phyloP scores from a whole-genome alignment of 768 basidiomycete species.

The Tephrocybe sp. region DNA sequence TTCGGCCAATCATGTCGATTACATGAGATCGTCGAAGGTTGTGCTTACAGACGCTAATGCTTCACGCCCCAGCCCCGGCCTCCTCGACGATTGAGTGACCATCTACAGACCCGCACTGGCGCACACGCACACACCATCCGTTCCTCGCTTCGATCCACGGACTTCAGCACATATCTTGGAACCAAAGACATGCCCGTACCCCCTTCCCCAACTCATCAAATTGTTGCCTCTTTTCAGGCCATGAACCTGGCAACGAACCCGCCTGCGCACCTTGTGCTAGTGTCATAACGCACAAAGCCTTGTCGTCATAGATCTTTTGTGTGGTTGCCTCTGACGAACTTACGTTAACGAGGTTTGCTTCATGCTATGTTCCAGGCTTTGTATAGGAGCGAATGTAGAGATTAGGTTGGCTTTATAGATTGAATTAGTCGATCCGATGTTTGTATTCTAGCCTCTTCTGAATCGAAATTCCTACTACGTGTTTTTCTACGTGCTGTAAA shows the following conservation, averaged over 20 bases:
- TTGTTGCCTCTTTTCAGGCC: background rate
- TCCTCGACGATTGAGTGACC: slow-evolving; percentile 11
- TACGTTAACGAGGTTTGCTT: too few relatives aligned
- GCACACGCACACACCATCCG: slow-evolving; percentile 13
- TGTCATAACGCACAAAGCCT: background rate
- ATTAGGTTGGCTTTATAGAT: too few relatives aligned
- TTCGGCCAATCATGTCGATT: slow-evolving; percentile 11
- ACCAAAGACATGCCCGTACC: slow-evolving; percentile 11
- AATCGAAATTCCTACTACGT: too few relatives aligned
- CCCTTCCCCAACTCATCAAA: slow-evolving; percentile 5
- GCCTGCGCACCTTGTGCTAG: background rate
- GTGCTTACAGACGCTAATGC: slow-evolving; percentile 5
- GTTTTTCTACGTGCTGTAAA: too few relatives aligned
- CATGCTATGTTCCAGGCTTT: too few relatives aligned
- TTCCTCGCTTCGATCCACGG: slow-evolving; percentile 13
- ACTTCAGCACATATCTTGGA: slow-evolving; percentile 16
- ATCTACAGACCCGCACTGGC: slow-evolving; percentile 12
- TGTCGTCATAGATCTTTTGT: background rate
- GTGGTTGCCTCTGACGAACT: too few relatives aligned
- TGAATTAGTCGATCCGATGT: too few relatives aligned
- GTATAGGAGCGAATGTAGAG: too few relatives aligned
- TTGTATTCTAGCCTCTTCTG: too few relatives aligned
- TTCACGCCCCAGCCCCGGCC: slow-evolving; percentile 2
- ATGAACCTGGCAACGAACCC: background rate
- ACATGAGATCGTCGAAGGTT: slow-evolving; percentile 10